Evolutionary conservation across 768 basidiomycete species (phyloP).

Genomic region (Naganishia antarctica): DNA sequence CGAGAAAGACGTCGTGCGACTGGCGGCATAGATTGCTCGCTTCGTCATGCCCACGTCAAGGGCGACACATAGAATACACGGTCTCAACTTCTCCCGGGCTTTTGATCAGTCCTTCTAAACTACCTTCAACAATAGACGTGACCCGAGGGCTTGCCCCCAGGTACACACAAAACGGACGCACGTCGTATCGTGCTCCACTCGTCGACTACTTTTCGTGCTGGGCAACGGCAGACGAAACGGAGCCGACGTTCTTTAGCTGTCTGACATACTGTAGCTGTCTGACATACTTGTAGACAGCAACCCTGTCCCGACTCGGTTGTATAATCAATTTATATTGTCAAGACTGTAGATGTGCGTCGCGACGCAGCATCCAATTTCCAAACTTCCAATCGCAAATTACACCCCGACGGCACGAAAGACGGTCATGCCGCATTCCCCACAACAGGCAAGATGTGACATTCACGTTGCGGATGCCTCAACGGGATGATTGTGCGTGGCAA

Average conservation of each 20-base stretch:
- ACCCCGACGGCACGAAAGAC: no score
- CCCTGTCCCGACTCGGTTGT: no score
- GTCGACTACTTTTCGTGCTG: background rate
- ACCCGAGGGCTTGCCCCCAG: background rate
- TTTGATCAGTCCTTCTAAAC: background rate
- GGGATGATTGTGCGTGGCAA: no score
- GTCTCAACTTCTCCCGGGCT: conserved; percentile 5
- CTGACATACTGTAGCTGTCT: background rate
- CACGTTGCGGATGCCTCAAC: no score
- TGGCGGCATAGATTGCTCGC: background rate
- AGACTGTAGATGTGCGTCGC: no score
- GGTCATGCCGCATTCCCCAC: no score
- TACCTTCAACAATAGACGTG: conserved; percentile 18
- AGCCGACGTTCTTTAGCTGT: background rate
- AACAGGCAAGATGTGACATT: no score
- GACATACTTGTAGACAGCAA: background rate
- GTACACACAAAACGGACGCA: background rate
- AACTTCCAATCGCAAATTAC: no score
- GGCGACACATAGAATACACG: conserved; percentile 10
- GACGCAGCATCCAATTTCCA: no score
- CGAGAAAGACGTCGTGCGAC: conserved; percentile 9
- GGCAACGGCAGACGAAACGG: no score
- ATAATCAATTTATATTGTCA: background rate
- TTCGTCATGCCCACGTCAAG: background rate
- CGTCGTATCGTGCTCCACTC: background rate